These are phyloP conservation scores for Euclidium syriacum DNA, from an alignment of 345 rosid genomes.

Conservation along the genomic window DNA sequence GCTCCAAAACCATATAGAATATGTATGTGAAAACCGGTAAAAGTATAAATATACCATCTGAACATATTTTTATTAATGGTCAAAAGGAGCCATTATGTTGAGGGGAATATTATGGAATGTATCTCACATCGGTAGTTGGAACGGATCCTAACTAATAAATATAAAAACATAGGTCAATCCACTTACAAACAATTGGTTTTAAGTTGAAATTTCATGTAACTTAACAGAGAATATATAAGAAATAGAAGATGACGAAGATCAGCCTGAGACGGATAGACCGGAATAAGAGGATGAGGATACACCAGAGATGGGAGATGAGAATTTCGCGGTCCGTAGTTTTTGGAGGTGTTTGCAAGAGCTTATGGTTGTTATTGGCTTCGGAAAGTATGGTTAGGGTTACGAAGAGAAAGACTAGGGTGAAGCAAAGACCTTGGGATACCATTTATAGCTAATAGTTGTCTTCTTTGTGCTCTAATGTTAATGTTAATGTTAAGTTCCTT, in stretches of 20 bases:
- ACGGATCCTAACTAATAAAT: too few species aligned
- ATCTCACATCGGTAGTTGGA: too few species aligned
- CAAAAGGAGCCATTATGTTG: too few species aligned
- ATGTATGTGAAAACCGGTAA: too few species aligned
- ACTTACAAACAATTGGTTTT: too few species aligned
- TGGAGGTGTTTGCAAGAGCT: not conserved
- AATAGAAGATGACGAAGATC: not conserved
- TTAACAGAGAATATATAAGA: not conserved
- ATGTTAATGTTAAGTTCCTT: constrained; percentile 6
- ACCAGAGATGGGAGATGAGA: not conserved
- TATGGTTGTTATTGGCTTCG: constrained; percentile 24
- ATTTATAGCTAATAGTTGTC: constrained; percentile 4
- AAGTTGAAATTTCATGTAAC: too few species aligned
- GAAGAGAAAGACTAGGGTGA: constrained; percentile 4
- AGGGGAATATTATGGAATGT: too few species aligned
- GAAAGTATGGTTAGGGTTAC: not conserved
- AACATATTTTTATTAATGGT: too few species aligned
- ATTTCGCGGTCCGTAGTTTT: not conserved
- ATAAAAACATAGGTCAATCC: too few species aligned
- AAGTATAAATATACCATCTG: too few species aligned
- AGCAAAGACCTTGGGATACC: constrained; percentile 5
- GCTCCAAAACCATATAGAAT: too few species aligned
- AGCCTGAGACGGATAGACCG: not conserved
- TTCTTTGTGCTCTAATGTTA: constrained; percentile 1
- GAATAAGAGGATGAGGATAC: too few species aligned